phyloP scores from a whole-genome alignment of 2,329 filamentous ascomycete genomes.

The Verticillium nonalfalfae region DNA sequence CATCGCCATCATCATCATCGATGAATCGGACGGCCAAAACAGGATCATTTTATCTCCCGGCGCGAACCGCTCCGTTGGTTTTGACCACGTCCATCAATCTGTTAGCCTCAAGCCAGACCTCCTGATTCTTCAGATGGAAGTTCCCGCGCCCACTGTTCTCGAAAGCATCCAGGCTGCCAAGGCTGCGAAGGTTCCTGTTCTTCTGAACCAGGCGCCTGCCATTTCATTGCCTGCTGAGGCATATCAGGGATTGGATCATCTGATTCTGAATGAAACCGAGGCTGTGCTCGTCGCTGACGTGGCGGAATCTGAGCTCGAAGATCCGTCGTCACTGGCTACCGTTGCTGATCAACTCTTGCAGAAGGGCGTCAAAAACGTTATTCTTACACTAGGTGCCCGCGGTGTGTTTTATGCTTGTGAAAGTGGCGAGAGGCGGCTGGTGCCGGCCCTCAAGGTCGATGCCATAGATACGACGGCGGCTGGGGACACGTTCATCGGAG shows the following conservation, averaged over 20 bases:
- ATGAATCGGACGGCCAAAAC: conserved; percentile 48
- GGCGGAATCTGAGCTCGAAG: conserved; percentile 23
- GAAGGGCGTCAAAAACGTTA: conserved; percentile 54
- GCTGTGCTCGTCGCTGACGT: conserved; percentile 52
- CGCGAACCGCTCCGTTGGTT: conserved; percentile 34
- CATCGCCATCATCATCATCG: conserved; percentile 53
- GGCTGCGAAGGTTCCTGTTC: conserved; percentile 37
- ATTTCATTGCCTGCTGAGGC: conserved; percentile 50
- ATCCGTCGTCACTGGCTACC: conserved; percentile 20
- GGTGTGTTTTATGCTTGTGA: conserved; percentile 47
- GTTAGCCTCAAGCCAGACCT: conserved; percentile 41
- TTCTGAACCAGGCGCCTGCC: conserved; percentile 68
- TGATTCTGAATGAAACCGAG: conserved; percentile 72
- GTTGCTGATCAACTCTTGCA: conserved; percentile 48
- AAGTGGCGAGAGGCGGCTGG: conserved; percentile 28
- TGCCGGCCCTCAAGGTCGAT: conserved; percentile 34
- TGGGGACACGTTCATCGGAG: conserved; percentile 69
- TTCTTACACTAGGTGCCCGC: conserved; percentile 62
- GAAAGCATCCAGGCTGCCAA: conserved; percentile 37
- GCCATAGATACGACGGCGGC: conserved; percentile 71
- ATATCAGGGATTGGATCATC: conserved; percentile 53
- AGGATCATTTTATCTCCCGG: conserved; percentile 51
- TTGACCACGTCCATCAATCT: conserved; percentile 12
- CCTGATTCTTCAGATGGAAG: conserved; percentile 55
- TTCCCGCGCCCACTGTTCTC: conserved; percentile 46